phyloP scores from a whole-genome alignment of 768 basidiomycete species.

The Boletus eberwhitei region DNA sequence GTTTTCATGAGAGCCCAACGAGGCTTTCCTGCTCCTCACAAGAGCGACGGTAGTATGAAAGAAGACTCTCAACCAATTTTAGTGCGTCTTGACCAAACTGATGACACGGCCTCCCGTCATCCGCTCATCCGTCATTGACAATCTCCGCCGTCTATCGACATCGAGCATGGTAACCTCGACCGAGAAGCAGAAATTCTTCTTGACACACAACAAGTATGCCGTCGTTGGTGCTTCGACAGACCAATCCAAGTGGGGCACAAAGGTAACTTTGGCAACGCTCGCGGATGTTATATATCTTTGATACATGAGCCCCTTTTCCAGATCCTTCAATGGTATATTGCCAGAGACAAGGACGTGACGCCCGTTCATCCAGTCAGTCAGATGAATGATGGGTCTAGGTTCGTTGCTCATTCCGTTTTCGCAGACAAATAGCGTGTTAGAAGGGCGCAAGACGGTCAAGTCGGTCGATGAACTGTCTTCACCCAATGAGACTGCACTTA shows the following conservation, averaged over 20 bases:
- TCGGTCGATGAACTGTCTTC: slow-evolving; percentile 53
- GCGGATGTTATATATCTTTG: not conserved
- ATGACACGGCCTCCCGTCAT: slow-evolving; percentile 2
- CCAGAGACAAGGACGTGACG: slow-evolving; percentile 53
- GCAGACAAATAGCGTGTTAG: slow-evolving; percentile 69
- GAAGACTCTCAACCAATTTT: not conserved
- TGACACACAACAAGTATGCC: slow-evolving; percentile 62
- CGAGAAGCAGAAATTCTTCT: slow-evolving; percentile 52
- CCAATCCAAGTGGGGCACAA: slow-evolving; percentile 74
- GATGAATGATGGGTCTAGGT: not conserved
- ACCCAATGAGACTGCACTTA: slow-evolving; percentile 68
- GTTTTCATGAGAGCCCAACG: not conserved
- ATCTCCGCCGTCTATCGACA: slow-evolving; percentile 10
- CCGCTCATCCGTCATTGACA: not conserved
- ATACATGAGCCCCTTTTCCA: slow-evolving; percentile 24
- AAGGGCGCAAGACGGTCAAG: slow-evolving; percentile 56
- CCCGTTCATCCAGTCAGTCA: slow-evolving; percentile 70
- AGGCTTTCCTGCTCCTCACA: not conserved
- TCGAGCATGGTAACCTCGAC: slow-evolving; percentile 29
- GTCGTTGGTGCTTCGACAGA: slow-evolving; percentile 85
- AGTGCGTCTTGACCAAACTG: not conserved
- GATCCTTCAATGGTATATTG: slow-evolving; percentile 78
- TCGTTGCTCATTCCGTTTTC: not conserved
- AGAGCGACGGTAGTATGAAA: not conserved
- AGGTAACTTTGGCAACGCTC: slow-evolving; percentile 36